phyloP scores from a whole-genome alignment of 2,329 filamentous ascomycete species.

The Penicillium sp. region DNA sequence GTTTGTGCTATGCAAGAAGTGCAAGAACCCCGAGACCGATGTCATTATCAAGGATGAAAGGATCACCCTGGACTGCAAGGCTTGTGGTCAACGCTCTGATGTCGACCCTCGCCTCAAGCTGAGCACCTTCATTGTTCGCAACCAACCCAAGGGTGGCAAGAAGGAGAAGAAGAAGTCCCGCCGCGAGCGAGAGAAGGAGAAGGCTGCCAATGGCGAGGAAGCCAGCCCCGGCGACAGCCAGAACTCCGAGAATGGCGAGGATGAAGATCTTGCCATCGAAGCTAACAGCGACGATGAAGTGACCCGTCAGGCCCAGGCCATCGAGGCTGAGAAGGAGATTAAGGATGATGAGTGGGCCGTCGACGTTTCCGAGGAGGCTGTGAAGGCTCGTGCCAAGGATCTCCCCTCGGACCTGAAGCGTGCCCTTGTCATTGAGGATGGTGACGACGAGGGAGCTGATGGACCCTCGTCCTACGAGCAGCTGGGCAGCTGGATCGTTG shows the following conservation, averaged over 20 bases:
- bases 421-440: slow-evolving; percentile 78
- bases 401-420: slow-evolving; percentile 94
- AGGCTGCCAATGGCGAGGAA: slow-evolving; percentile 55
- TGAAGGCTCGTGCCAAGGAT: slow-evolving; percentile 88
- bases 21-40: slow-evolving; percentile 99
- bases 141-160: slow-evolving; percentile 81
- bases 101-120: slow-evolving; percentile 94
- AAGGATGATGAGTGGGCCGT: slow-evolving; percentile 94
- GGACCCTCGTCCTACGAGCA: slow-evolving; percentile 79
- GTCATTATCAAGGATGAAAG: slow-evolving; percentile 90
- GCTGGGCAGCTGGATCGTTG: slow-evolving; percentile 88
- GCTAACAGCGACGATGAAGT: slow-evolving; percentile 90
- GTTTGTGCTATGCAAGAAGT: slow-evolving; percentile 99
- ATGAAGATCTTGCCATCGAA: slow-evolving; percentile 64
- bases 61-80: slow-evolving; percentile 97
- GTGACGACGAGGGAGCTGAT: slow-evolving; percentile 75
- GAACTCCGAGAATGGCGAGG: slow-evolving; percentile 59
- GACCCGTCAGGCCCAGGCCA: slow-evolving; percentile 70
- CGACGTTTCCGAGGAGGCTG: slow-evolving; percentile 91
- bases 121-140: slow-evolving; percentile 95
- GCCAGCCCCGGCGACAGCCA: slow-evolving; percentile 65
- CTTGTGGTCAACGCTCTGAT: slow-evolving; percentile 87
- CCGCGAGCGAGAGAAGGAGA: slow-evolving; percentile 72
- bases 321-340: slow-evolving; percentile 66
- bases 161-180: slow-evolving; percentile 96